Evolutionary conservation across 202 grass and related monocot genomes (phyloP), one percentile per base, ranked within the genome.

Genomic region (Brachypodium distachyon): DNA sequence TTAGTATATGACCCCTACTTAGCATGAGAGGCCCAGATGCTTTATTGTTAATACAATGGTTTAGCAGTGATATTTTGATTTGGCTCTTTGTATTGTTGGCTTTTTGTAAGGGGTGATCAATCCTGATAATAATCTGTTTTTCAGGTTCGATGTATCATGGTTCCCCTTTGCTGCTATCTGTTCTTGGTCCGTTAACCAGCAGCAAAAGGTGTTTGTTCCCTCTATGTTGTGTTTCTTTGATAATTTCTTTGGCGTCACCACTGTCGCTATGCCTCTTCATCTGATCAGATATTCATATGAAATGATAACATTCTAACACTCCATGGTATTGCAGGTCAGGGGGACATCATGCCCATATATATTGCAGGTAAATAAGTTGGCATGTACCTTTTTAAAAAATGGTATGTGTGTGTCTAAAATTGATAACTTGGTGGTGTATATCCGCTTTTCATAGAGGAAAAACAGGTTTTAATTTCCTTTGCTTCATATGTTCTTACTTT

Each of bases 81-180:
- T 50, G 62, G 6, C 28, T 58, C 2, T 73, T 77, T 40, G 22
- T 61, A 60, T 10, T 81, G 13, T 39, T n/a, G 10, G n/a, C n/a
- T n/a, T n/a, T n/a, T 46, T 14, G n/a, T 47, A 47, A 74, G 11
- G 6, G 41, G 73, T 85, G 13, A 32, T 69, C 40, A 50, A 53
- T 71, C 17, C 39, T 61, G 33, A 22, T 27, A 60, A 44, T 64
- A 14, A 55, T 82, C 67, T 87, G 18, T 73, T 60, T 86, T 86
- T 77, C 89, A 99, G 96, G 96, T 56, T 99, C 92, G 23, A 95
- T 95, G 92, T 99, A 95, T 68, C 96, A 99, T 57, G 91, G 92
- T 66, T 99, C 96, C 43, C 91, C 96, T 58, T 85, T 99, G 85
- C 81, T 99, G 57, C 66, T 99, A 43, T 84, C 81, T 49, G 40